Evolutionary conservation across 805 yeast genomes (phyloP).

Genomic region (Teunomyces stri): DNA sequence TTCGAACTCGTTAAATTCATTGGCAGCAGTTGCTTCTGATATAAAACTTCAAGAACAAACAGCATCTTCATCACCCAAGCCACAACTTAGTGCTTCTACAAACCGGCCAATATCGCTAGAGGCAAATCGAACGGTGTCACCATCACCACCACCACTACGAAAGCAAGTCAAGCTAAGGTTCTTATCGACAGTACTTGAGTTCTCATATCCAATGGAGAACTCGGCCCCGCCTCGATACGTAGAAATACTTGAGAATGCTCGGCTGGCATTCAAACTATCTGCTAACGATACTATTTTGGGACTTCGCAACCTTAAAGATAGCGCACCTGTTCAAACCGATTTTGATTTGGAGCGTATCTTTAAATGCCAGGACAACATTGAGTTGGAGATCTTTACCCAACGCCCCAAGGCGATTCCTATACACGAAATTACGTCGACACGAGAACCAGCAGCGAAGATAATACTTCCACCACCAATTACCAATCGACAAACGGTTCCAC

Average conservation of each 20-base stretch:
- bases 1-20: constrained; percentile 24
- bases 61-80: neutral
- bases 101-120: constrained; percentile 5
- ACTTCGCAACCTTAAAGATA: constrained; percentile 23
- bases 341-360: constrained; percentile 40
- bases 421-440: constrained; percentile 31
- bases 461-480: constrained; percentile 35
- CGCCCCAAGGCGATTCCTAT: constrained; percentile 33
- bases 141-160: constrained; percentile 4
- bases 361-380: constrained; percentile 26
- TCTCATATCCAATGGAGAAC: constrained; percentile 60
- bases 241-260: constrained; percentile 79
- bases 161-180: constrained; percentile 47
- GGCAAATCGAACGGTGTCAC: neutral
- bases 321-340: constrained; percentile 29
- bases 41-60: constrained; percentile 14
- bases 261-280: constrained; percentile 55
- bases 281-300: constrained; percentile 18
- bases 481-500: constrained; percentile 9
- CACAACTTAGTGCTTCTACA: neutral
- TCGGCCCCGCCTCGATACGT: constrained; percentile 77
- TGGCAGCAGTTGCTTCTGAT: constrained; percentile 37
- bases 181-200: constrained; percentile 54
- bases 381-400: constrained; percentile 38
- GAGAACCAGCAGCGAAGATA: constrained; percentile 22